Base-by-base conservation (phyloP, 306 rosid genomes). In the Quercus alba region DNA sequence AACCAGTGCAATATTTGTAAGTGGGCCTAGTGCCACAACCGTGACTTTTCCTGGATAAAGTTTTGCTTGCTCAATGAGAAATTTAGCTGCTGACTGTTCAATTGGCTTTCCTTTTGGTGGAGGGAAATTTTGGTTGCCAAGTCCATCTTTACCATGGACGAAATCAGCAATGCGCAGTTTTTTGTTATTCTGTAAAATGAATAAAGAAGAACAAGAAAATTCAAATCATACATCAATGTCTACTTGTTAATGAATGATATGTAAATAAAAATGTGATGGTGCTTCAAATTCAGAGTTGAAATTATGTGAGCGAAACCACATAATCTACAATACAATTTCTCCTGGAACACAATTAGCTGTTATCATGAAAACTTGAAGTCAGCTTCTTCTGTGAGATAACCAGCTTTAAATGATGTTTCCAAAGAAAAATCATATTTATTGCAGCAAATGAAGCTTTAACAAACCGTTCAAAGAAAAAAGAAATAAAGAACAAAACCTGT, bases 81-180 rank as follows among this genome's bases (percentile, higher is more conserved):
- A 94, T 41, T 74, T 68, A 79, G 90, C 87, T 5, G 95, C 99
- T 23, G 94, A 86, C 75, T 84, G 94, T 76, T 90, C 88, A 70
- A 87, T 62, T 64, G 90, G 90, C 89, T 90, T 94, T 77, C 95
- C 97, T 71, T 86, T 77, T 19, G 99, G 97, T 44, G 97, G 89
- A 62, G 95, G 90, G 77, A 94, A 94, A 81, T 91, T 91, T 85
- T 94, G 97, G 91, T 94, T 94, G 71, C 99, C 99, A 75, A 94
- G 97, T 74, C 99, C 99, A 84, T 93, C 99, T 38, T 58, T 38
- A 21, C 99, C 99, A 72, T 93, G 99, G 81, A 94, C 99, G 81
- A 94, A 94, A 87, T 86, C 94, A 80, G 99, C 97, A 79, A 92
- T 82, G 20, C 88, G 90, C 71, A 94, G 97, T 79, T 92, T 94